Base-by-base conservation (phyloP, 1,139 yeast species). In the Yamadazyma jaroonii region DNA sequence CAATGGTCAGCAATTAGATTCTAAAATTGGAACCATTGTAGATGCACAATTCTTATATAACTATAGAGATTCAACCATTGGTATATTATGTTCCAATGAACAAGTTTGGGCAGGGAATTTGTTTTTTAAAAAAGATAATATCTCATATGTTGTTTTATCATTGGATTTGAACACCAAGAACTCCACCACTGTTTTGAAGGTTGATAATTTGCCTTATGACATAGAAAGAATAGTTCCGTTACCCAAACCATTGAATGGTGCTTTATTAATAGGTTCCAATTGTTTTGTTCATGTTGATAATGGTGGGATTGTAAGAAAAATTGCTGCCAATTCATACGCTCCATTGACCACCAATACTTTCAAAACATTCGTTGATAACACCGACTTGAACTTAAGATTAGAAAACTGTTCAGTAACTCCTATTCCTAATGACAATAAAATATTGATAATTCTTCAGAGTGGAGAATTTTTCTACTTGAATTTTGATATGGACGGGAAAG, bases 1-100 rank as follows among this genome's bases (percentile, higher is more conserved):
- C 26, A 74, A 76, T 42, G 81, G 84, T 1, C 64, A 74, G 8
- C 64, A 73, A 27, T 64, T 88, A 31, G 81, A 82, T 47, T 61
- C 78, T 1, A 68, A 75, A 6, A 69, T 88, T 38, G 77, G 83
- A 7, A 64, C 61, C 42, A 73, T 89, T 15, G 64, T 83, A 4
- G 94, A 84, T 53, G 66, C 83, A 50, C 79, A 78, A 37, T 88
- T 84, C 53, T 64, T 89, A 35, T 61, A 79, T 51, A 84, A 83
- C 39, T 89, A 85, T 54, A 64, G 83, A 41, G 90, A 82, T 44
- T 95, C 96, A 0, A 87, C 96, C 0, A 53, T 89, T 26, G 95
- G 88, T 0, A 67, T 89, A 9, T 56, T 87, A 30, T 82, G 80
- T 42, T 80, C 80, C 45, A 78, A 81, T 25, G 62, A 69, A 6